Percentiles rank a stretch among this genome's conserved stretches.
Evolutionary conservation across 352 stramenopile species (phyloP).

Genomic region (Pythium chondricola): DNA sequence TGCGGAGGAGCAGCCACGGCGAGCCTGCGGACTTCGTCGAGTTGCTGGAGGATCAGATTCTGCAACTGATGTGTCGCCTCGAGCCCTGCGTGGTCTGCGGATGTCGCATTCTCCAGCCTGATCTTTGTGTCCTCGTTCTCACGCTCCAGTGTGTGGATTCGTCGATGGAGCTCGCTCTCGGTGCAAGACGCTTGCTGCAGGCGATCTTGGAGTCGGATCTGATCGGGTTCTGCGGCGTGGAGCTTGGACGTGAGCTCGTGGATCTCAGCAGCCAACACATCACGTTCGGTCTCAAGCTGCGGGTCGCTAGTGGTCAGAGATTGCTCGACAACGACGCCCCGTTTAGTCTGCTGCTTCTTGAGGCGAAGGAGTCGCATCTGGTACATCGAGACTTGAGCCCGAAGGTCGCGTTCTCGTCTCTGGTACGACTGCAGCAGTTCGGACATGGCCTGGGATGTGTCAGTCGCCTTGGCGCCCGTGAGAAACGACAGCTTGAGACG

Average conservation of each 20-base stretch:
- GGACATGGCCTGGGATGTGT: constrained; percentile 6
- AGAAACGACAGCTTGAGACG: constrained; percentile 34
- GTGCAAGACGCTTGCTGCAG: not conserved
- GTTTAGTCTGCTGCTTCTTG: constrained; percentile 23
- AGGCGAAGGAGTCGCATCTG: constrained; percentile 16
- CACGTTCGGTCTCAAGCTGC: not conserved
- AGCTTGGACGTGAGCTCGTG: constrained; percentile 7
- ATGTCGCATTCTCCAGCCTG: not conserved
- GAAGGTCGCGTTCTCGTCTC: constrained; percentile 30
- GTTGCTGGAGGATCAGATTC: constrained; percentile 10
- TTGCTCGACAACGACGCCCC: too few species aligned
- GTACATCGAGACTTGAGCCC: constrained; percentile 20
- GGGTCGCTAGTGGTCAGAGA: too few species aligned
- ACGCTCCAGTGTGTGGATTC: not conserved
- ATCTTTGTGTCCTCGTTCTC: constrained; percentile 3
- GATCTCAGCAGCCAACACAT: not conserved
- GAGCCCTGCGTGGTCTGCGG: constrained; percentile 1
- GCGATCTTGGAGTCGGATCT: not conserved
- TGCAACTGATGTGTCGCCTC: constrained; percentile 16
- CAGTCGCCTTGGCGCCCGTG: not conserved
- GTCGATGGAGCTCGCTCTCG: too few species aligned
- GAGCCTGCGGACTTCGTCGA: constrained; percentile 11
- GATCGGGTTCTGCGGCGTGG: constrained; percentile 6
- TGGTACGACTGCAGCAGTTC: constrained; percentile 41
- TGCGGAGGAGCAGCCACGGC: too few species aligned